A percentile compares a stretch with the other conserved stretches of the same genome.
Conservation (phyloP, 2,329 filamentous ascomycete species). For the Penicillium oxalicum region DNA sequence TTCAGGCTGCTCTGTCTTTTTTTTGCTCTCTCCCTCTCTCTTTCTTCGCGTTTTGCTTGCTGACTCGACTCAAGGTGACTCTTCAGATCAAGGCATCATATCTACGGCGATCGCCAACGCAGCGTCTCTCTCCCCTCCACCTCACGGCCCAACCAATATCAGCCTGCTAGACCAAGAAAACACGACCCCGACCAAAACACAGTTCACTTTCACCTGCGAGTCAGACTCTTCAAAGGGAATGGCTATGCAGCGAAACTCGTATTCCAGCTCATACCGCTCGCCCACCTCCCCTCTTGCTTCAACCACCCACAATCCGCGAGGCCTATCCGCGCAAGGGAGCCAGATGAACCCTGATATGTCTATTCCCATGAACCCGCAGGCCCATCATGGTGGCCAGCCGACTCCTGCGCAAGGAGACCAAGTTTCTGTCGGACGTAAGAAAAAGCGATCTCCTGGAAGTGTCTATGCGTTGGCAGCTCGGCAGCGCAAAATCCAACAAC, state of each 20-base stretch:
- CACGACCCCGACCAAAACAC: constrained; percentile 64
- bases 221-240: constrained; percentile 77
- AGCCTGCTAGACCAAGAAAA: constrained; percentile 70
- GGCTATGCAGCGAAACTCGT: constrained; percentile 59
- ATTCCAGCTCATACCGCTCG: constrained; percentile 35
- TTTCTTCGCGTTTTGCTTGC: constrained; percentile 5
- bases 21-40: constrained; percentile 4
- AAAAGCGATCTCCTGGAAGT: constrained; percentile 60
- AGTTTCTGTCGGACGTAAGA: constrained; percentile 53
- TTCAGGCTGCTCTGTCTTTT: constrained; percentile 12
- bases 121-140: constrained; percentile 58
- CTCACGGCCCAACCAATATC: constrained; percentile 67
- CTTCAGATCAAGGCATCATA: constrained; percentile 70
- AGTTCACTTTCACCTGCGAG: constrained; percentile 96
- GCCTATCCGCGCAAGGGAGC: constrained; percentile 49
- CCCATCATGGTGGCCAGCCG: constrained; percentile 18
- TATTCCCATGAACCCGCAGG: constrained; percentile 32
- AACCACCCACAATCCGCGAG: constrained; percentile 31
- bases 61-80: constrained; percentile 28
- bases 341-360: constrained; percentile 51
- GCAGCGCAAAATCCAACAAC: constrained; percentile 69
- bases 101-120: constrained; percentile 87
- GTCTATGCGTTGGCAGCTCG: constrained; percentile 70
- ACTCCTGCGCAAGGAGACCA: constrained; percentile 39
- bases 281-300: constrained; percentile 30